Evolutionary conservation across 2,329 filamentous ascomycete genomes (phyloP), one percentile per base, ranked within the genome.

Genomic region (Alternaria gansuensis): DNA sequence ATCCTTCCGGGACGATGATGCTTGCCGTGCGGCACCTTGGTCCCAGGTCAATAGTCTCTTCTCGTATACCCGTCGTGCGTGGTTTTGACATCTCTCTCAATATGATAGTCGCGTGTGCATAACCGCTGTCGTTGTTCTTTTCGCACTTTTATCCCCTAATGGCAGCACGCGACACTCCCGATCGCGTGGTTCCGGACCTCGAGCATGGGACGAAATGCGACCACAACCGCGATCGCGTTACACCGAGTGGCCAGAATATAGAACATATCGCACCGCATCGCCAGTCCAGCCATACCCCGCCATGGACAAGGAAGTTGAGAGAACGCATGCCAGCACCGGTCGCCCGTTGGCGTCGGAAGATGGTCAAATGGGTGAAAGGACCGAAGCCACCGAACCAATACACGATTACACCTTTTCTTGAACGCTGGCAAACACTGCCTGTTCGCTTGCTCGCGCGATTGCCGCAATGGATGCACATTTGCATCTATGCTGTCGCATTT

Each of bases 401-500:
- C 68, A 75, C 63, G 28, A 83, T 84, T 40, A 72, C 62, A 4
- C 81, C 82, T 2, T 63, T 91, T 37, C 84, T 92, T 55, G 89
- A 90, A 14, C 72, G 72, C 10, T 74, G 91, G 13, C 91, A 95
- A 73, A 84, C 87, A 59, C 84, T 84, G 26, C 91, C 90, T 4
- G 79, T 88, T 55, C 77, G 79, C 41, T 74, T 91, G 40, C 75
- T 92, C 52, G 85, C 79, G 54, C 83, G 85, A 56, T 73, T 90
- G 2, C 87, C 88, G 0, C 82, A 81, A 53, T 77, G 76, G 59
- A 82, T 76, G 60, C 85, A 88, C 54, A 82, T 84, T 9, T 81
- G 80, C 68, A 77, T 90, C 3, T 81, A 89, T 36, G 75, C 85
- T 23, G 74, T 80, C 17, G 87, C 86, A 54, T 85, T 89, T 43